Evolutionary conservation across 140 eudicot species (phyloP).

Genomic region (Oenanthe javanica): DNA sequence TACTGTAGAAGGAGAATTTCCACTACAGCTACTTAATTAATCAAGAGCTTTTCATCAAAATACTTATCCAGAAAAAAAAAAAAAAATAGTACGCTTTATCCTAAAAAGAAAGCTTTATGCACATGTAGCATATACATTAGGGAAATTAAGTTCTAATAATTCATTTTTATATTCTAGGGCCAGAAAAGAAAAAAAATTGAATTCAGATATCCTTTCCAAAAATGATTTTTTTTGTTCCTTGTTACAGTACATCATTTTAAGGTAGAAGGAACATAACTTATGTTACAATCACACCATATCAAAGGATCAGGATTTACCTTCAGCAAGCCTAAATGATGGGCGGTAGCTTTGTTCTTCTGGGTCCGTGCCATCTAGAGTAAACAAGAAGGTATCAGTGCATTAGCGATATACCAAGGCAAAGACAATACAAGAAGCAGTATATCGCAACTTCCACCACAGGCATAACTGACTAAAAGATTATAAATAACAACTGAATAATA

Average conservation of each 20-base stretch:
- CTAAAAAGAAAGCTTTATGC: not conserved
- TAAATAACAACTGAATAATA: not conserved
- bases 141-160: not conserved
- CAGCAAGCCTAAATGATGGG: slow-evolving; percentile 87
- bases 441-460: not conserved
- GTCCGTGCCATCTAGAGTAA: slow-evolving; percentile 85
- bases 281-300: not conserved
- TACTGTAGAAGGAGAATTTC: not conserved
- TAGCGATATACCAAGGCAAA: not conserved
- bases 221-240: not conserved
- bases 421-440: not conserved
- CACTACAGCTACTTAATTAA: not conserved
- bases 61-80: not conserved
- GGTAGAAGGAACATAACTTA: no score
- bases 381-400: not conserved
- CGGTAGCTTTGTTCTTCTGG: slow-evolving; percentile 98
- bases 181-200: not conserved
- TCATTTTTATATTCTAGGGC: not conserved
- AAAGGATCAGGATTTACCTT: slow-evolving; percentile 44
- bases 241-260: not conserved
- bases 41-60: not conserved
- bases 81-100: not conserved
- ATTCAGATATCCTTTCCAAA: not conserved
- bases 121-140: not conserved
- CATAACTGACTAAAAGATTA: not conserved